A percentile compares a stretch with the other conserved stretches of the same genome.
Evolutionary conservation across 1,284 basidiomycete genomes (phyloP).

Genomic region (Neolentinus lepideus): DNA sequence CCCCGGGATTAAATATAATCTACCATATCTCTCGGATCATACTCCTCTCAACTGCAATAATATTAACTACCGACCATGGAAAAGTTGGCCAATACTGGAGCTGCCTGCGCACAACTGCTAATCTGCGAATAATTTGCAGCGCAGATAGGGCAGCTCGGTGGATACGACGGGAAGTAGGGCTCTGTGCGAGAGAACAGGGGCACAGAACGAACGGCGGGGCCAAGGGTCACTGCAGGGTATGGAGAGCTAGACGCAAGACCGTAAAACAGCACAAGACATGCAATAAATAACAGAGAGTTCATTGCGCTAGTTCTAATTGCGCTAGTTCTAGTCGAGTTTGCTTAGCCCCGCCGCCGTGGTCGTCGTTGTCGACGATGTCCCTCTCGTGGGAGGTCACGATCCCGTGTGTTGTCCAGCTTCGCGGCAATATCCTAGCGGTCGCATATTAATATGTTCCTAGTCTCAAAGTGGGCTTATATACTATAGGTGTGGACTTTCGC

Average conservation of each 20-base stretch:
- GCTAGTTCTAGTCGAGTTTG: too few species aligned
- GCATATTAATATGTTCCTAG: too few species aligned
- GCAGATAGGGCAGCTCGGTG: conserved; percentile 49
- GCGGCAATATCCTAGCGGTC: too few species aligned
- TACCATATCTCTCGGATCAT: conserved; percentile 14
- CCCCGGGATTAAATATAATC: conserved; percentile 58
- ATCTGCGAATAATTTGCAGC: conserved; percentile 43
- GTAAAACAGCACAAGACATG: neutral
- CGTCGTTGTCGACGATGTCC: neutral
- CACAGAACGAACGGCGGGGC: neutral
- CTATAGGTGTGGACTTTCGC: too few species aligned
- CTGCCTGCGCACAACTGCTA: conserved; percentile 47
- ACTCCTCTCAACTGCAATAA: neutral
- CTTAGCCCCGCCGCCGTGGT: neutral
- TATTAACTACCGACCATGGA: conserved; percentile 31
- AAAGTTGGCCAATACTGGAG: conserved; percentile 53
- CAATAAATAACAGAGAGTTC: neutral
- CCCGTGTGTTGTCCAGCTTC: too few species aligned
- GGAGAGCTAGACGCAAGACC: neutral
- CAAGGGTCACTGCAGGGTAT: neutral
- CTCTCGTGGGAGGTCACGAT: neutral
- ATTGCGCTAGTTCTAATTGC: too few species aligned
- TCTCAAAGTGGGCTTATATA: too few species aligned
- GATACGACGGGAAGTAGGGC: conserved; percentile 42
- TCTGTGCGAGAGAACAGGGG: conserved; percentile 6